These are phyloP conservation scores for Pythium aristosporum DNA, from an alignment of 352 stramenopile genomes.

Conservation along the genomic window DNA sequence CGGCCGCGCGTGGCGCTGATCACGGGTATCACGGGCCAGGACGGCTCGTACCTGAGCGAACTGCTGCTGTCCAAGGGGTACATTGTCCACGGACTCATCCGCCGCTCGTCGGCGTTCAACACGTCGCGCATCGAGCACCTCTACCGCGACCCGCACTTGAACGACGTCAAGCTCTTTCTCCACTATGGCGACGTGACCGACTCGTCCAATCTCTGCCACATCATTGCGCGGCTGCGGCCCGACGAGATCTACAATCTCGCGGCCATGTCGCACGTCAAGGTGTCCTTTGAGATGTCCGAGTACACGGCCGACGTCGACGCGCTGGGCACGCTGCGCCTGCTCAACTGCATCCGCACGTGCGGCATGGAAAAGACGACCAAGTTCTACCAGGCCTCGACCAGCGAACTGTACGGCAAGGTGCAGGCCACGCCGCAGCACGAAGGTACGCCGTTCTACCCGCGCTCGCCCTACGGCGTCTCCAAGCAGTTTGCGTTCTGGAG, in stretches of 20 bases:
- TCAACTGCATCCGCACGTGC: slow-evolving; percentile 96
- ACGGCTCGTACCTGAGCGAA: slow-evolving; percentile 98
- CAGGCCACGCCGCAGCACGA: slow-evolving; percentile 96
- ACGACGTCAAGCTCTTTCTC: slow-evolving; percentile 94
- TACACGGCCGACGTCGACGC: slow-evolving; percentile 99
- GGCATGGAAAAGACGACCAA: slow-evolving; percentile 67
- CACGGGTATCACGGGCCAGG: slow-evolving; percentile 98
- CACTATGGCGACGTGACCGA: slow-evolving; percentile 99
- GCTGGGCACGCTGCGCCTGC: slow-evolving; percentile 94
- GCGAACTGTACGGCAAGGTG: slow-evolving; percentile 98
- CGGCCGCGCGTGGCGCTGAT: slow-evolving; percentile 85
- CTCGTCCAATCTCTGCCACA: slow-evolving; percentile 95
- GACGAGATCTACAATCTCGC: slow-evolving; percentile 99
- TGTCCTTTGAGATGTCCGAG: slow-evolving; percentile 99
- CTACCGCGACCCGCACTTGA: slow-evolving; percentile 95
- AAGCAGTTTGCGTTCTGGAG: slow-evolving; percentile 99
- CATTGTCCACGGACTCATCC: slow-evolving; percentile 94
- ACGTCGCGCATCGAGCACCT: slow-evolving; percentile 97
- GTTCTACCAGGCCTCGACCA: slow-evolving; percentile 98
- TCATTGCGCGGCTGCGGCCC: slow-evolving; percentile 94
- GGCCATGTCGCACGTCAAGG: slow-evolving; percentile 98
- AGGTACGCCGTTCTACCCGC: slow-evolving; percentile 97
- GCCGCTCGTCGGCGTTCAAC: slow-evolving; percentile 98
- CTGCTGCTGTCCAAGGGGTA: slow-evolving; percentile 98
- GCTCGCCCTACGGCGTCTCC: slow-evolving; percentile 96